Evolutionary conservation across 192 early-diverging fungal species (phyloP), one percentile per base, ranked within the genome.

Genomic region (Linnemannia exigua): DNA sequence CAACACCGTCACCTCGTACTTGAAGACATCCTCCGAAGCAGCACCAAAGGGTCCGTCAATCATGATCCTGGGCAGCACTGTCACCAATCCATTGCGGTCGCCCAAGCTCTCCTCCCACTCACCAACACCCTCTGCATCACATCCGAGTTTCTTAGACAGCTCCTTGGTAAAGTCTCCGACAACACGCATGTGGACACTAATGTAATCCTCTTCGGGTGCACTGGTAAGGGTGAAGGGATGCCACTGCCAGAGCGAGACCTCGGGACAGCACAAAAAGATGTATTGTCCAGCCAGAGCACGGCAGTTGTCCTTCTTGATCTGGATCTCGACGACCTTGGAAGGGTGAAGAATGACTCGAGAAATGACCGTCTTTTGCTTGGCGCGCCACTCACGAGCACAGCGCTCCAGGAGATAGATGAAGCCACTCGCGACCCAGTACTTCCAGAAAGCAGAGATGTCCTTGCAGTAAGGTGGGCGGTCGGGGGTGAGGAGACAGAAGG

Each of bases 211-310:
- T 81, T 97, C 96, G 31, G 95, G 92, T 3, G 92, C 89, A 44
- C 93, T 95, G 11, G 93, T 92, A 69, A 97, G 90, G 1, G 94
- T 95, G 81, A 95, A 94, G 1, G 96, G 94, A 72, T 96, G 96
- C 94, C 93, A 97, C 79, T 97, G 91, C 77, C 93, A 88, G 11
- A 85, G 80, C 11, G 95, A 94, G 25, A 96, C 90, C 36, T 93
- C 89, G 2, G 96, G 96, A 41, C 93, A 92, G 86, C 90, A 90
- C 46, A 97, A 79, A 54, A 92, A 95, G 58, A 97, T 89, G 82
- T 94, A 96, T 79, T 97, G 95, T 25, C 95, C 95, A 31, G 95
- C 92, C 47, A 89, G 81, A 41, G 89, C 87, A n/a, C 74, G 70
- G 63, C 88, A 82, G 80, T 81, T 66, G 48, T 84, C 88, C 63